Percentiles rank a stretch among this genome's conserved stretches.
Conservation (phyloP, 2,329 filamentous ascomycete species). For the Thielaviopsis euricoi region DNA sequence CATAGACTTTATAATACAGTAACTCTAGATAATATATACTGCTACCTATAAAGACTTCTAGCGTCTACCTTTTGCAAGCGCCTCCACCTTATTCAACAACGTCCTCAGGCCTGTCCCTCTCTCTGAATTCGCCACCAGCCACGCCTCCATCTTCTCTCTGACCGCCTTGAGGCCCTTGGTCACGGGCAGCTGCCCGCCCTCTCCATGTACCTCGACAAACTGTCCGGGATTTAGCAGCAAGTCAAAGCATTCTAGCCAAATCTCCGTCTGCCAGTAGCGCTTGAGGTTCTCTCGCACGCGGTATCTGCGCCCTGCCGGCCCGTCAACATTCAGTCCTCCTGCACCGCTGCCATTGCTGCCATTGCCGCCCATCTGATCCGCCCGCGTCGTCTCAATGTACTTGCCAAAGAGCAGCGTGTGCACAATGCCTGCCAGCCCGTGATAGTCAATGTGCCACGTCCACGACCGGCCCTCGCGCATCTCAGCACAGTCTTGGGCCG, state of each 20-base stretch:
- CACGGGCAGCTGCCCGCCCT: conserved; percentile 51
- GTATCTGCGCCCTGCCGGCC: conserved; percentile 48
- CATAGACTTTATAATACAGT: too few relatives aligned
- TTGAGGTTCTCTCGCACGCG: conserved; percentile 71
- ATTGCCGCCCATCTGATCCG: conserved; percentile 25
- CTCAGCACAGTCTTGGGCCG: conserved; percentile 77
- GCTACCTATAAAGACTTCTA: too few relatives aligned
- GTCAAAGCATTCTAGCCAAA: conserved; percentile 75
- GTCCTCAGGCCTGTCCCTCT: conserved; percentile 60
- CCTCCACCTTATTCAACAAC: conserved; percentile 48
- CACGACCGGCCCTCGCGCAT: conserved; percentile 88
- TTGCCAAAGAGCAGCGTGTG: conserved; percentile 85
- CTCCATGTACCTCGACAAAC: conserved; percentile 37
- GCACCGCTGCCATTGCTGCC: conserved; percentile 37
- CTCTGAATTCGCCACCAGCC: conserved; percentile 69
- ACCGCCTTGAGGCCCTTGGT: conserved; percentile 50
- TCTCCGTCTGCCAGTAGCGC: conserved; percentile 88
- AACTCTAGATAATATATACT: too few relatives aligned
- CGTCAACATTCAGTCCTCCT: conserved; percentile 29
- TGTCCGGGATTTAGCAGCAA: conserved; percentile 67
- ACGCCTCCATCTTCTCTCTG: conserved; percentile 67
- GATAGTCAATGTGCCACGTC: conserved; percentile 97
- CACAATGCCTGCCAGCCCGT: conserved; percentile 75
- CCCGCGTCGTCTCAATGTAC: conserved; percentile 69
- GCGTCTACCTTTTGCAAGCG: conserved; percentile 22